Base-by-base conservation (phyloP, 2,329 filamentous ascomycete genomes). In the Neonectria hederae region DNA sequence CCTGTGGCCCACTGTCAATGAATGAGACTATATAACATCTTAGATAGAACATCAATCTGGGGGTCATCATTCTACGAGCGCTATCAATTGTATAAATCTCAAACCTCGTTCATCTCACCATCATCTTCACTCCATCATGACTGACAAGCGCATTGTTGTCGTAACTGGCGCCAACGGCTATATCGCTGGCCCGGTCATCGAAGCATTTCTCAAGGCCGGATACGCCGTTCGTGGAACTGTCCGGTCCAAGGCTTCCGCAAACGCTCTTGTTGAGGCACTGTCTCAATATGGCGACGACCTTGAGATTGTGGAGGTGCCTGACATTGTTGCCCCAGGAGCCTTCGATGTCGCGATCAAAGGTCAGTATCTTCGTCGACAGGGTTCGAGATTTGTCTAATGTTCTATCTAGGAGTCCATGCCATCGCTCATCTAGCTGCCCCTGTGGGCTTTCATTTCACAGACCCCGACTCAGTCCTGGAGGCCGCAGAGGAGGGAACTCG, bases 91-190 rank as follows among this genome's bases (percentile, higher is more conserved):
- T 26, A 21, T 26, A 53, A n/a, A 13, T 7, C 28, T 59, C 21
- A 13, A 45, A 42, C 3, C 13, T 11, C 35, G 17, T 22, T n/a
- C 19, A 53, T 51, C 1, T 19, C 40, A n/a, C n/a, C n/a, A n/a
- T n/a, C 32, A 35, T 35, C 32, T 38, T 8, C 2, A 1, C 14
- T 38, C 35, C 46, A 71, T 19, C 59, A 73, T 73, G 71, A 51
- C 66, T 30, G 48, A 30, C 30, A 73, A 73, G 32, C 62, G 48
- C 14, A 69, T 72, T 72, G 75, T 77, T 13, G 73, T 78, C 11
- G 73, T 81, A 19, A 80, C 79, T 0, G 79, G 79, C 28, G 77
- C 79, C 58, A 81, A 80, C 55, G 79, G 79, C 57, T 81, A 79
- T 69, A 79, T 81, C 43, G 78, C 75, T 19, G 75, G 72, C 13